Base-by-base conservation (phyloP, 2,329 filamentous ascomycete genomes). In the Alternaria consortialis region DNA sequence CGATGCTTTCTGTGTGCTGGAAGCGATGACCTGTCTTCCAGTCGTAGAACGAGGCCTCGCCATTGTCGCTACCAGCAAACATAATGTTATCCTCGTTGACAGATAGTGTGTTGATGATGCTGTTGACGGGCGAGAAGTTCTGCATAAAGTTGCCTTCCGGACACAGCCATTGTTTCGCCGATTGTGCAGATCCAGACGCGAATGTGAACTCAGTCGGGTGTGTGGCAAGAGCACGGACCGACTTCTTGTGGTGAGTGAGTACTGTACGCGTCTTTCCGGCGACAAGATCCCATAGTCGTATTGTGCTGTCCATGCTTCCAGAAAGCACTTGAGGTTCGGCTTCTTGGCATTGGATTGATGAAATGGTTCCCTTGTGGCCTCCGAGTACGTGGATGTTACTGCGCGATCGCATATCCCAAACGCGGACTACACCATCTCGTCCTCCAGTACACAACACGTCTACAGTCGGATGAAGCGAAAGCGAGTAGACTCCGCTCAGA, bases 121-220 rank as follows among this genome's bases (percentile, higher is more conserved):
- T 88, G 74, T 97, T 97, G 75, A 98, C 94, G 5, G 94, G 94
- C 43, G 97, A 92, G 74, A 98, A 98, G 77, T 98, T 98, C 79
- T 97, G 94, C 95, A 99, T 99, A 77, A 99, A 98, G 15, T 93
- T 93, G 37, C 94, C 96, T 77, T 97, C 93, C 1, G 96, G 96
- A 69, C 94, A 98, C 79, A 98, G 97, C 94, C 95, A 99, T 81
- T 99, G 95, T 84, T 99, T 99, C 81, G 99, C 97, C 76, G 91
- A 94, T 25, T 91, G 91, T 0, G 94, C 94, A 73, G 93, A 97
- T 43, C 91, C 95, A 62, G 88, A 94, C 5, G 95, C 95, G 77
- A 99, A 99, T 0, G 96, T 99, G 76, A 97, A 99, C 79, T 99
- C 95, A 62, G 88, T 88, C 0, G 96, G 95, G 76, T 99, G 95